These are phyloP conservation scores for Globisporangium mamillatum DNA, from an alignment of 352 stramenopile species.

Conservation along the genomic window DNA sequence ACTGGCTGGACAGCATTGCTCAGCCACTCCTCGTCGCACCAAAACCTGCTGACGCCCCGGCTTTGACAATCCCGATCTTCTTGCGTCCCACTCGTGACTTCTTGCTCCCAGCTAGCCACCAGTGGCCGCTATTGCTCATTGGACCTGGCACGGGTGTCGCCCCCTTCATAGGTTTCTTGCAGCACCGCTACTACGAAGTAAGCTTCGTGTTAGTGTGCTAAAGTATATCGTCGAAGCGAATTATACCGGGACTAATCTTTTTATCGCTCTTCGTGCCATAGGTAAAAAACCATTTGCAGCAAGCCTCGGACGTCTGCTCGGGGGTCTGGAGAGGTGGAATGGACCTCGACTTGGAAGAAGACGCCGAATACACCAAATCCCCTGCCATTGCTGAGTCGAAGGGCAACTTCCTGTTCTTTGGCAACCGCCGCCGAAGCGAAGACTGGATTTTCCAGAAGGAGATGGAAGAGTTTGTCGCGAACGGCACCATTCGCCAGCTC, in stretches of 20 bases:
- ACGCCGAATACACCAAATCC: constrained; percentile 36
- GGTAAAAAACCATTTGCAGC: constrained; percentile 17
- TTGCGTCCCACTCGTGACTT: constrained; percentile 91
- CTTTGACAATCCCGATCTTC: constrained; percentile 82
- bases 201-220: background rate
- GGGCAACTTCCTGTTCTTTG: constrained; percentile 93
- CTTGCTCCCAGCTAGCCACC: constrained; percentile 71
- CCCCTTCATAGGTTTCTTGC: constrained; percentile 95
- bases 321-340: constrained; percentile 80
- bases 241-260: background rate
- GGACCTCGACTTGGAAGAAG: constrained; percentile 35
- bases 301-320: constrained; percentile 38
- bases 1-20: constrained; percentile 53
- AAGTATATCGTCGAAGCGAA: background rate
- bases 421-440: constrained; percentile 82
- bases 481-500: constrained; percentile 78
- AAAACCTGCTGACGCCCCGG: background rate
- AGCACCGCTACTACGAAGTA: constrained; percentile 69
- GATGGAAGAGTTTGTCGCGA: constrained; percentile 69
- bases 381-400: constrained; percentile 32
- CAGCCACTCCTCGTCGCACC: constrained; percentile 26
- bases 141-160: constrained; percentile 95
- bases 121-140: constrained; percentile 92
- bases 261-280: background rate
- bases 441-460: constrained; percentile 93